Evolutionary conservation across 768 basidiomycete species (phyloP), one percentile per base, ranked within the genome.

Genomic region (Candolleomyces aberdarensis): DNA sequence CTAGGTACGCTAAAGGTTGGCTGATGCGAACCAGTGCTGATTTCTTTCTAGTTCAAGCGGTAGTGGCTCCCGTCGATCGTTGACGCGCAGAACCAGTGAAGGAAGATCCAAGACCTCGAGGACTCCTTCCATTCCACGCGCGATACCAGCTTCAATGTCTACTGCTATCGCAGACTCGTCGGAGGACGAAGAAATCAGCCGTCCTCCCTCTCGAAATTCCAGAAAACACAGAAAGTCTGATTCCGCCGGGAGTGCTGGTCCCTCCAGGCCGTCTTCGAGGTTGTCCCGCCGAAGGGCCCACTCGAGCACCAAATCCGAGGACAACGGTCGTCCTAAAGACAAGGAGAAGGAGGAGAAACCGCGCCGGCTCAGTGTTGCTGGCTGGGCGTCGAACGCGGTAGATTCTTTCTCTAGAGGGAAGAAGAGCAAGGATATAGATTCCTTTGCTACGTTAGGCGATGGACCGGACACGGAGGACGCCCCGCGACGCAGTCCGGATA

Each of bases 381-480:
- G 83, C 6, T 91, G 90, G 87, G 88, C 87, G 14, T 83, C 84
- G 55, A 85, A 71, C 70, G 87, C 86, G 40, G 83, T 89, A 52
- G 84, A 76, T 48, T 83, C 83, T 36, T 79, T 90, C 51, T 79
- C 85, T 1, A 83, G 82, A 17, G 78, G 80, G 49, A 75, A 72
- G 66, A 86, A 82, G 66, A 84, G 77, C 66, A 83, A 82, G 66
- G 85, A 87, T 64, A 80, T 78, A 56, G 80, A 82, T 14, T 69
- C 74, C n/a, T 89, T 89, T 61, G 70, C 87, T 46, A 73, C 83
- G 3, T 70, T 89, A 60, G 75, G 75, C 47, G 84, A 84, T 59
- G 80, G 80, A 48, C 76, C 75, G 1, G 76, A 75, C 48, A 68
- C 64, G 32, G 62, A 55, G 32, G 49, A 61, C 14, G 69, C 74